Conservation (phyloP, 257 asterid genomes). For the Marsdenia floribunda region DNA sequence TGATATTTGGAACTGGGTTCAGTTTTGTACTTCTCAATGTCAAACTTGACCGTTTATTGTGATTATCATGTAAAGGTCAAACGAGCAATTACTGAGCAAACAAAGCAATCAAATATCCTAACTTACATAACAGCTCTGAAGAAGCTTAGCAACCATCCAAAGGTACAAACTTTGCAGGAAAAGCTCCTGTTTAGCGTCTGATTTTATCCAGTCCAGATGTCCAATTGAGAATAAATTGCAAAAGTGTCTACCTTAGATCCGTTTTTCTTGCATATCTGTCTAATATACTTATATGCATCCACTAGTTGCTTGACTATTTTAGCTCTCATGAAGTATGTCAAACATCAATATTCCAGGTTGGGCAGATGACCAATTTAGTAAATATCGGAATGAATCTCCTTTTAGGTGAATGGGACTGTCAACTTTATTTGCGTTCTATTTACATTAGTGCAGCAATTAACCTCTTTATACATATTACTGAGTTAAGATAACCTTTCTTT, state of each 20-base stretch:
- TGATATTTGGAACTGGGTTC: slow-evolving; percentile 3
- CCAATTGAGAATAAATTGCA: background rate
- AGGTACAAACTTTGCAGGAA: slow-evolving; percentile 43
- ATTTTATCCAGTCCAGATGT: background rate
- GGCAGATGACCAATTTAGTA: background rate
- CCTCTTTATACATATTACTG: background rate
- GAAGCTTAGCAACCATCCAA: slow-evolving; percentile 99
- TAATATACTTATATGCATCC: background rate
- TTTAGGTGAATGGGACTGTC: background rate
- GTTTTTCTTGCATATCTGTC: background rate
- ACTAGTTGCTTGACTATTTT: background rate
- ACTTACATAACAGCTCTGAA: slow-evolving; percentile 92
- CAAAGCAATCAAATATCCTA: slow-evolving; percentile 70
- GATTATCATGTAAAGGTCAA: slow-evolving; percentile 57
- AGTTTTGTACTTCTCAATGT: slow-evolving; percentile 1
- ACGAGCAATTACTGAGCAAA: slow-evolving; percentile 82
- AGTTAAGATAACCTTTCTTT: background rate
- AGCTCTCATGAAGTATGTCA: background rate
- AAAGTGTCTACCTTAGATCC: background rate
- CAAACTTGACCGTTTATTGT: slow-evolving; percentile 13
- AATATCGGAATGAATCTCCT: background rate
- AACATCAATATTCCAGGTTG: background rate
- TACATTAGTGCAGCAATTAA: background rate
- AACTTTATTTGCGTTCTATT: background rate
- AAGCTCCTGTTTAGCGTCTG: background rate